Percentiles rank a stretch among this genome's conserved stretches.
Evolutionary conservation across 331 rosid species (phyloP).

Genomic region (Telfairia occidentalis): DNA sequence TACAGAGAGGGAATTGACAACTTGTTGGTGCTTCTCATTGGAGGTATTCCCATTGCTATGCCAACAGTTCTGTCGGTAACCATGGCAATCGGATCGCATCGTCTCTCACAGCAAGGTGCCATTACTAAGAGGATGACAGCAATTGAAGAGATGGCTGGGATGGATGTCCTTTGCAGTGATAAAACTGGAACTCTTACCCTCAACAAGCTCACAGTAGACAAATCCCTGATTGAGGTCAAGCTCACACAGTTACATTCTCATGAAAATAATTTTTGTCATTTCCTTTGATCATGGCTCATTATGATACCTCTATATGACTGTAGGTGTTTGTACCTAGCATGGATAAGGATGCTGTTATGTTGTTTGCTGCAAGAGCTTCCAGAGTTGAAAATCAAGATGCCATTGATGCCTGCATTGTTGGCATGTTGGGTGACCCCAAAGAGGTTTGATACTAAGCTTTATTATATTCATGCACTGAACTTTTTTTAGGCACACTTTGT

Average conservation of each 20-base stretch:
- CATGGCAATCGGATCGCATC: slow-evolving; percentile 93
- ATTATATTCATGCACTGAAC: background rate
- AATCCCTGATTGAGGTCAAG: slow-evolving; percentile 60
- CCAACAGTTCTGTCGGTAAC: slow-evolving; percentile 74
- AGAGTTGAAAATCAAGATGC: slow-evolving; percentile 83
- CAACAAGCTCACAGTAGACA: slow-evolving; percentile 79
- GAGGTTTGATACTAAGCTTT: slow-evolving; percentile 37
- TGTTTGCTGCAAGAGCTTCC: slow-evolving; percentile 69
- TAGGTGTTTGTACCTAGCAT: slow-evolving; percentile 44
- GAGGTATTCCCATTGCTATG: slow-evolving; percentile 61
- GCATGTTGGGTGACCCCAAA: slow-evolving; percentile 67
- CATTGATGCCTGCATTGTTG: slow-evolving; percentile 80
- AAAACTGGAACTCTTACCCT: slow-evolving; percentile 94
- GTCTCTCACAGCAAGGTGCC: slow-evolving; percentile 80
- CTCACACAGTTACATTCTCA: background rate
- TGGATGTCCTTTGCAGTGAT: slow-evolving; percentile 58
- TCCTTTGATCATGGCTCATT: background rate
- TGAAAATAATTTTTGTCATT: background rate
- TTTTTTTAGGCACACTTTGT: background rate
- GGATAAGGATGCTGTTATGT: slow-evolving; percentile 47
- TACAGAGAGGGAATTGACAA: slow-evolving; percentile 90
- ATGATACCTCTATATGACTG: slow-evolving; percentile 3
- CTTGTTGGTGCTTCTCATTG: slow-evolving; percentile 30
- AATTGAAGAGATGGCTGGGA: slow-evolving; percentile 91
- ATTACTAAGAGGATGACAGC: slow-evolving; percentile 20